Percentiles rank a stretch among this genome's conserved stretches.
Conservation (phyloP, 2,329 filamentous ascomycete species). For the Bipolaris zeicola region DNA sequence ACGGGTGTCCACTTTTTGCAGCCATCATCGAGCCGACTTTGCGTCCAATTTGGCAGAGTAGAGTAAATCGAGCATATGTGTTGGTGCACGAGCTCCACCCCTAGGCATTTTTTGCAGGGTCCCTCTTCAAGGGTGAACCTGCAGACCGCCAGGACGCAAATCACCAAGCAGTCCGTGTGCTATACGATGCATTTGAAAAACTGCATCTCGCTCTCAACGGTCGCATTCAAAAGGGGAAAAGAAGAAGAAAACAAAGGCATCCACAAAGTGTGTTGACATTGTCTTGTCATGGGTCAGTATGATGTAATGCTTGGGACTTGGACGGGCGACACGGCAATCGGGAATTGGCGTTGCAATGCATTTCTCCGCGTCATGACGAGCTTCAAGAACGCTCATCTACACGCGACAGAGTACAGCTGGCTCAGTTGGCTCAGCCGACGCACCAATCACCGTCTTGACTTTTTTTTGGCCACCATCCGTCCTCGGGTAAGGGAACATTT, state of each 20-base stretch:
- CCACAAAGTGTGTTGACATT: conserved; percentile 1
- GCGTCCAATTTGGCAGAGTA: conserved; percentile 9
- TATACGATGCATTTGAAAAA: conserved; percentile 3
- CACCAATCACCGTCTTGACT: conserved; percentile 23
- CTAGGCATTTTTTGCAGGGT: conserved; percentile 11
- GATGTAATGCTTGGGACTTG: conserved; percentile 30
- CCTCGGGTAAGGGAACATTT: conserved; percentile 33
- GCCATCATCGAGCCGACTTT: conserved; percentile 1
- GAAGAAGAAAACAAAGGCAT: neutral
- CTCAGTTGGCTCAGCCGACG: conserved; percentile 31
- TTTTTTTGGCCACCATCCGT: conserved; percentile 34
- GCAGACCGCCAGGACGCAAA: conserved; percentile 3
- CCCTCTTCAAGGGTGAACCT: conserved; percentile 8
- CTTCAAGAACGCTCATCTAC: conserved; percentile 20
- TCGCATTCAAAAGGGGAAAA: neutral
- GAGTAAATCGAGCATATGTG: conserved; percentile 12
- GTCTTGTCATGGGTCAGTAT: conserved; percentile 9
- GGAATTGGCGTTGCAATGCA: conserved; percentile 10
- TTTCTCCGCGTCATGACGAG: conserved; percentile 26
- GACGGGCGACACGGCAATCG: conserved; percentile 13
- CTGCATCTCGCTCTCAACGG: neutral
- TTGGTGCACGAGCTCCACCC: conserved; percentile 13
- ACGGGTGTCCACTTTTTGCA: neutral
- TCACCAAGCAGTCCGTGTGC: conserved; percentile 4
- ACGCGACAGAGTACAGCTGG: conserved; percentile 11